Evolutionary conservation across 345 rosid species (phyloP), one percentile per base, ranked within the genome.

Genomic region (Ailanthus altissimus): DNA sequence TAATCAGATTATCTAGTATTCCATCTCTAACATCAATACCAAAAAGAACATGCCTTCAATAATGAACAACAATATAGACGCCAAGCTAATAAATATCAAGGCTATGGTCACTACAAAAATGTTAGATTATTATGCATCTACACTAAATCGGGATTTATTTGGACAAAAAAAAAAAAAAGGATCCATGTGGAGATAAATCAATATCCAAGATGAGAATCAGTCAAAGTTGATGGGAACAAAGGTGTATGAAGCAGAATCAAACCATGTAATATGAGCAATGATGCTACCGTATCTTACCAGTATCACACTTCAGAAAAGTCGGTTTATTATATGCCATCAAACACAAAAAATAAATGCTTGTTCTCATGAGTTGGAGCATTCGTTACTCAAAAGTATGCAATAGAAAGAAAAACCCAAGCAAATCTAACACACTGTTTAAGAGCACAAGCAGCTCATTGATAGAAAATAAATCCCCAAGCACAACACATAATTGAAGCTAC

Each of bases 341-440:
- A 59, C 38, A 74, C 66, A 21, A 42, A 23, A 53, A 73, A 69
- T 42, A 49, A n/a, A 43, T 15, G 71, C 67, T 76, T 51, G 16
- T 5, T 10, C 76, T 64, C 77, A 49, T 6, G 0, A 14, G 47
- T 12, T 36, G 25, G 88, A 86, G 40, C 68, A 54, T 76, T 79
- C 78, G 79, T 8, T 79, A 66, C 87, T 84, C 46, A 65, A 74
- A 76, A 60, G 68, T 12, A 56, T 54, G 49, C 21, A 62, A 75
- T 21, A 83, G 77, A 45, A 40, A 42, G 57, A 69, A 63, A 60
- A 72, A 81, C 54, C 20, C 74, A 8, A 18, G 60, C 64, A 67
- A 64, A 38, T 53, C 63, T 51, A 68, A 50, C 43, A 62, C 43
- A 77, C 40, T 45, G 23, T 38, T 54, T 38, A 47, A 74, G 21